Evolutionary conservation across 768 basidiomycete genomes (phyloP).

Genomic region (Heimioporus sp.): DNA sequence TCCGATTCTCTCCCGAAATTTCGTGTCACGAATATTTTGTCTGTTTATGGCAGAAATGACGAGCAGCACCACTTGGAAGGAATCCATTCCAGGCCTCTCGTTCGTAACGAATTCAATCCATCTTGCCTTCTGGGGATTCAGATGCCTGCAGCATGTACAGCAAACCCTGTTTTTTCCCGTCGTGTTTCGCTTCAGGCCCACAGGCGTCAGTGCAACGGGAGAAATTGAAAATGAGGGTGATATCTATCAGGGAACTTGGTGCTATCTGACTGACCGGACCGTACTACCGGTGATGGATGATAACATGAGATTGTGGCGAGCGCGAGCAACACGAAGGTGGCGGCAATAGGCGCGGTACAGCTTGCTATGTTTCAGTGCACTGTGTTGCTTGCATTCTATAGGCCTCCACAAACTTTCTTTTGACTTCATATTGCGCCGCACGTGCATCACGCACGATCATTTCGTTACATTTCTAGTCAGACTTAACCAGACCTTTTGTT

Average conservation of each 20-base stretch:
- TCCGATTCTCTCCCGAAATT: neutral
- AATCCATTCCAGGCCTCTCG: slow-evolving; percentile 5
- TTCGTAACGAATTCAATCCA: slow-evolving; percentile 2
- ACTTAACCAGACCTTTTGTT: no score
- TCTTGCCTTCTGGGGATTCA: slow-evolving; percentile 10
- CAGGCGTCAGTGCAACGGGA: no score
- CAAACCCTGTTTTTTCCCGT: no score
- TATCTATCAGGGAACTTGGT: no score
- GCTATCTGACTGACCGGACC: no score
- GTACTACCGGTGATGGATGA: no score
- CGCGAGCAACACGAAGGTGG: no score
- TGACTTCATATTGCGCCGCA: slow-evolving; percentile 11
- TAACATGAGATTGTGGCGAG: no score
- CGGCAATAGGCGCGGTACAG: no score
- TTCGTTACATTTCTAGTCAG: neutral
- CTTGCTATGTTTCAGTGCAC: slow-evolving; percentile 13
- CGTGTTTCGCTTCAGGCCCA: no score
- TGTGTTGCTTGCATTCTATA: neutral
- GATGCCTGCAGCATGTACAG: no score
- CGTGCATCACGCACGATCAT: slow-evolving; percentile 2
- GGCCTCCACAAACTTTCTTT: slow-evolving; percentile 8
- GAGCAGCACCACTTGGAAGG: slow-evolving; percentile 9
- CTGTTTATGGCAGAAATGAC: slow-evolving; percentile 10
- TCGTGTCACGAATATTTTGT: neutral
- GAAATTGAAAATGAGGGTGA: no score